These are phyloP conservation scores for Hypericum perforatum DNA, from an alignment of 345 rosid species.

Conservation along the genomic window DNA sequence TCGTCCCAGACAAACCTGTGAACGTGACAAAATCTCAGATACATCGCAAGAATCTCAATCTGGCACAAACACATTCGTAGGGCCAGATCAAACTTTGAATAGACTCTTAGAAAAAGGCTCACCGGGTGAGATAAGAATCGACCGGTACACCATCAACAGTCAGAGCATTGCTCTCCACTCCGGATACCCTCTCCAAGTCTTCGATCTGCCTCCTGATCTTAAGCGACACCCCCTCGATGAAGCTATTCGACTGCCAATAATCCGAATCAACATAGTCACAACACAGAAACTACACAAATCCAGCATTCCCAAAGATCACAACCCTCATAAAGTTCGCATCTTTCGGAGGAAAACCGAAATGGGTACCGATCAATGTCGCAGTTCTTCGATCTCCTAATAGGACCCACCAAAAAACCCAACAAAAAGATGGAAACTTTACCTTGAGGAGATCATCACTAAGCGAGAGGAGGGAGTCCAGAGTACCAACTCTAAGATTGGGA, in stretches of 20 bases:
- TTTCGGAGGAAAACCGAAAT: not conserved
- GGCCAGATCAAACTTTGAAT: not conserved
- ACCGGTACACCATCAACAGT: constrained; percentile 95
- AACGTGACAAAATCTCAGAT: not conserved
- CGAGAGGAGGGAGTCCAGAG: constrained; percentile 89
- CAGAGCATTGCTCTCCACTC: constrained; percentile 71
- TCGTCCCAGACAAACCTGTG: constrained; percentile 96
- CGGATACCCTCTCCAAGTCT: constrained; percentile 83
- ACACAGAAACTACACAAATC: too few species aligned
- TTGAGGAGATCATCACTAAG: constrained; percentile 94
- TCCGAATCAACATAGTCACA: constrained; percentile 2
- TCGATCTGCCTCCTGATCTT: constrained; percentile 98
- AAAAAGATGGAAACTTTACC: constrained; percentile 24
- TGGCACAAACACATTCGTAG: too few species aligned
- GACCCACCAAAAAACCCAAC: not conserved
- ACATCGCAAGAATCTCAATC: not conserved
- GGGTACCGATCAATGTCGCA: not conserved
- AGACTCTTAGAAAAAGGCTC: not conserved
- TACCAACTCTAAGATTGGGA: constrained; percentile 96
- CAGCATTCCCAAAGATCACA: too few species aligned
- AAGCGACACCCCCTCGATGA: constrained; percentile 85
- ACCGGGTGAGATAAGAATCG: constrained; percentile 97
- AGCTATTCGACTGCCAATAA: constrained; percentile 64
- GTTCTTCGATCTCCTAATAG: not conserved
- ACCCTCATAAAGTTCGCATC: too few species aligned